These are phyloP conservation scores for Tetradesmus lagerheimii DNA, from an alignment of 139 green algal genomes.

Conservation along the genomic window DNA sequence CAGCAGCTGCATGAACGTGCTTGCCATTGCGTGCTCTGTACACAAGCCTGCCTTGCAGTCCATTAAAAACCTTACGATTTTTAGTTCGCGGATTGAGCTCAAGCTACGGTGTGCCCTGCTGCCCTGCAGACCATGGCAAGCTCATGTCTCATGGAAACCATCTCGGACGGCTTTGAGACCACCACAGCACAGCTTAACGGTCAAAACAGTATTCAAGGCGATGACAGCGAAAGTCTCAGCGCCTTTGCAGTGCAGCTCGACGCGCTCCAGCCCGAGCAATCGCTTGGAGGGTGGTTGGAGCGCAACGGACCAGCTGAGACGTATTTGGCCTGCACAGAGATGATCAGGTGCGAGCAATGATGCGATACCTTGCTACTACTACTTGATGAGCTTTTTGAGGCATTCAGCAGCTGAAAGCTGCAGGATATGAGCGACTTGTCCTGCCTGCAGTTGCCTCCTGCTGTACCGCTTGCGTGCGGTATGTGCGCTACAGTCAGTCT, in stretches of 20 bases:
- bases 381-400: too few relatives aligned
- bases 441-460: too few relatives aligned
- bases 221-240: neutral
- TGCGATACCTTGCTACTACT: too few relatives aligned
- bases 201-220: neutral
- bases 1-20: neutral
- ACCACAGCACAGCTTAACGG: neutral
- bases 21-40: neutral
- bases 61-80: too few relatives aligned
- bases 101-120: neutral
- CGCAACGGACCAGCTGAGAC: neutral
- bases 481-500: too few relatives aligned
- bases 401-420: too few relatives aligned
- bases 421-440: too few relatives aligned
- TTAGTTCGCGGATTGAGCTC: too few relatives aligned
- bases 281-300: neutral
- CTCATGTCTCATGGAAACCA: neutral
- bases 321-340: constrained; percentile 2
- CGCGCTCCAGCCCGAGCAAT: neutral
- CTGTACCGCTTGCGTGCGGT: too few relatives aligned
- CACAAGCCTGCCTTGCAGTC: neutral
- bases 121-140: neutral
- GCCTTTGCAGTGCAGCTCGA: neutral
- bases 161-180: neutral
- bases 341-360: constrained; percentile 24